These are phyloP conservation scores for Batrachochytrium dendrobatidis DNA, from an alignment of 371 early-diverging fungal species.

Conservation along the genomic window DNA sequence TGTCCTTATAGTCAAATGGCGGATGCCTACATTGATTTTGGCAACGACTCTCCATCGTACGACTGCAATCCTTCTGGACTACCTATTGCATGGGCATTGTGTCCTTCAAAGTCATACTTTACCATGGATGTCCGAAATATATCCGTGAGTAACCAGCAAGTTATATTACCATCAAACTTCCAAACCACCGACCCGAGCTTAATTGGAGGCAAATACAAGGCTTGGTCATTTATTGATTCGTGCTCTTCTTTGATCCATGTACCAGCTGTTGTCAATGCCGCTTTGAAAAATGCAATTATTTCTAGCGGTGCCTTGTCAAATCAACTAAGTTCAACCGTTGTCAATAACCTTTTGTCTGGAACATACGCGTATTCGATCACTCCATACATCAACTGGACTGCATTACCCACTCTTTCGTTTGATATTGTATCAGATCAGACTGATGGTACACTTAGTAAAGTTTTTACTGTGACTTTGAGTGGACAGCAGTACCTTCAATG, in stretches of 20 bases:
- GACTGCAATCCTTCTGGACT: not conserved
- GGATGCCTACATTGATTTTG: not conserved
- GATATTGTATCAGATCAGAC: not conserved
- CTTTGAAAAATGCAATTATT: not conserved
- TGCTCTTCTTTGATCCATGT: not conserved
- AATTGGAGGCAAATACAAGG: not conserved
- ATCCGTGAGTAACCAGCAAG: not conserved
- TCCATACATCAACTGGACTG: not conserved
- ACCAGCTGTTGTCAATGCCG: not conserved
- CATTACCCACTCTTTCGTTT: not conserved
- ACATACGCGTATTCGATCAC: too few species aligned
- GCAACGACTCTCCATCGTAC: not conserved
- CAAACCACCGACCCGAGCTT: too few species aligned
- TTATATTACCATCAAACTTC: not conserved
- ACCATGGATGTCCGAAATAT: not conserved
- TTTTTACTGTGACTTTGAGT: not conserved
- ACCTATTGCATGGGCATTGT: not conserved
- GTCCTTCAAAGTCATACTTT: not conserved
- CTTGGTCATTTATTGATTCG: constrained; percentile 3
- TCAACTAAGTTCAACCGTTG: not conserved
- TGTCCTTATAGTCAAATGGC: not conserved
- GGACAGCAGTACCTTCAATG: not conserved
- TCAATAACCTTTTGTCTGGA: not conserved
- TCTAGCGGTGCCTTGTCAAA: not conserved
- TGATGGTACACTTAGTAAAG: too few species aligned